Percentiles rank a stretch among this genome's conserved stretches.
Conservation (phyloP, 2,329 filamentous ascomycete species). For the Albophoma yamanashiensis region DNA sequence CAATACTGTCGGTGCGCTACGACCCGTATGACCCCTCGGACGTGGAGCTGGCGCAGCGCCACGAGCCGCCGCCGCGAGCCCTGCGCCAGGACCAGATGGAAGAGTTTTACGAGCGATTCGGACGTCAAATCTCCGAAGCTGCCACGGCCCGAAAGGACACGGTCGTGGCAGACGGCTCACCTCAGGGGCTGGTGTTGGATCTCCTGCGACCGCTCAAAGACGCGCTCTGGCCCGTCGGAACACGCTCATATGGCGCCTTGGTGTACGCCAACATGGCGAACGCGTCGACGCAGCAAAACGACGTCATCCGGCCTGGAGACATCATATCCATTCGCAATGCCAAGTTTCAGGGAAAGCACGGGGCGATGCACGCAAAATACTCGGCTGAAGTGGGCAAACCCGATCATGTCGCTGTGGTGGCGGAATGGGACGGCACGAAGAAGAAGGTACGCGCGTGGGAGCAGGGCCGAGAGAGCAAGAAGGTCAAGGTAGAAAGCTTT, state of each 20-base stretch:
- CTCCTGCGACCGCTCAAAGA: constrained; percentile 64
- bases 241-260: constrained; percentile 77
- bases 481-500: constrained; percentile 90
- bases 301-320: constrained; percentile 89
- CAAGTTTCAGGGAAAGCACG: constrained; percentile 89
- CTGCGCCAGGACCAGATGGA: constrained; percentile 92
- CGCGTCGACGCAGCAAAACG: constrained; percentile 77
- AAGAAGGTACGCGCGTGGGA: constrained; percentile 96
- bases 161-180: constrained; percentile 74
- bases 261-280: constrained; percentile 96
- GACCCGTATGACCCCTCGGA: constrained; percentile 65
- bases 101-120: constrained; percentile 70
- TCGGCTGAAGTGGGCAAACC: constrained; percentile 75
- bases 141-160: constrained; percentile 64
- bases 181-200: constrained; percentile 66
- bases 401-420: constrained; percentile 82
- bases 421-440: constrained; percentile 97
- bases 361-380: constrained; percentile 93
- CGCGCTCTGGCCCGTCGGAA: constrained; percentile 76
- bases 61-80: constrained; percentile 70
- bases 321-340: constrained; percentile 89
- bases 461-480: constrained; percentile 86
- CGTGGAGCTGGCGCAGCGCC: constrained; percentile 70
- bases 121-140: constrained; percentile 63
- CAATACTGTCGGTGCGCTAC: constrained; percentile 70